Percentiles rank a stretch among this genome's conserved stretches.
Evolutionary conservation across 805 yeast species (phyloP).

Genomic region (Wickerhamomyces alni): DNA sequence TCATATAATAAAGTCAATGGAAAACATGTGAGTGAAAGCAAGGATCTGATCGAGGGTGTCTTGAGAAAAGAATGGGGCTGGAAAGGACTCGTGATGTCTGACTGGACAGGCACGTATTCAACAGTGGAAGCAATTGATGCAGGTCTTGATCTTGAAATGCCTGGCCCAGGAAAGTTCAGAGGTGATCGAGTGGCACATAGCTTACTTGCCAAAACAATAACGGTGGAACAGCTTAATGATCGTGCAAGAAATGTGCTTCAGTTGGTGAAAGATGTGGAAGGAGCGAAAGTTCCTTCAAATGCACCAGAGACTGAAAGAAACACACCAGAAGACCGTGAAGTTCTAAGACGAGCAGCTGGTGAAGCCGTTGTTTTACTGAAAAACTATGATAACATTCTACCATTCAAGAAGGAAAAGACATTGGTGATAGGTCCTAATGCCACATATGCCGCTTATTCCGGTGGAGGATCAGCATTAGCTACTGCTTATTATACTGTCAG

Average conservation of each 20-base stretch:
- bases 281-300: slow-evolving; percentile 26
- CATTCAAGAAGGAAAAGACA: slow-evolving; percentile 35
- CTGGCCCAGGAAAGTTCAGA: slow-evolving; percentile 51
- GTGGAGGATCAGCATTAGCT: slow-evolving; percentile 60
- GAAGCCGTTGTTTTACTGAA: slow-evolving; percentile 53
- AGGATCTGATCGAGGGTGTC: slow-evolving; percentile 36
- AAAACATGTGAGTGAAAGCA: slow-evolving; percentile 44
- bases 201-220: slow-evolving; percentile 34
- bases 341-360: slow-evolving; percentile 39
- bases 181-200: slow-evolving; percentile 36
- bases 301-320: slow-evolving; percentile 29
- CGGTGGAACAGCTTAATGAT: slow-evolving; percentile 36
- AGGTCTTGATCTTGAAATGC: slow-evolving; percentile 63
- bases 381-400: slow-evolving; percentile 42
- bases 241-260: slow-evolving; percentile 44
- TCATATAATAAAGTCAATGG: slow-evolving; percentile 61
- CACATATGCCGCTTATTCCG: slow-evolving; percentile 40
- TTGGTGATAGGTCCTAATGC: slow-evolving; percentile 61
- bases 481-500: slow-evolving; percentile 40
- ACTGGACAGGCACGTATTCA: slow-evolving; percentile 57
- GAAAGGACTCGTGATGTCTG: slow-evolving; percentile 53
- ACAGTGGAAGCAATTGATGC: slow-evolving; percentile 39
- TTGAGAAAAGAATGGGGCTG: slow-evolving; percentile 53
- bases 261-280: slow-evolving; percentile 39
- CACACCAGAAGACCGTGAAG: slow-evolving; percentile 38